Evolutionary conservation across 2,329 filamentous ascomycete species (phyloP).

Genomic region (Ophiosphaerella narmari): DNA sequence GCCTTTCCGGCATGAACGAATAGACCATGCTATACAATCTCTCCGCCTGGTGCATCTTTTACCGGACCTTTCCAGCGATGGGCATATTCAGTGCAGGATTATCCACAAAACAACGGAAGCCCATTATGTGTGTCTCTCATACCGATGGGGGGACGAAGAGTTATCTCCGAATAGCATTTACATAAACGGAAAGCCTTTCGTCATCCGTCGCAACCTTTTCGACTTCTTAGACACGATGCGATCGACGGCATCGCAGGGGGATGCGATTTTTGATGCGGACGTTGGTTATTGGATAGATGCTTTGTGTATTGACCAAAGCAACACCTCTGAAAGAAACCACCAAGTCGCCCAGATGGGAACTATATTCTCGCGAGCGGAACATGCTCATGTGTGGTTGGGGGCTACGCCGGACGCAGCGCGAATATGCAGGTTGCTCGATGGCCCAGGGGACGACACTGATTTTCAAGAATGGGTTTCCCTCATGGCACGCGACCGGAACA

Average conservation of each 20-base stretch:
- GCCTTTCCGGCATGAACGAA: no score
- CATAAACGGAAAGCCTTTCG: slow-evolving; percentile 7
- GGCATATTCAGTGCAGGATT: neutral
- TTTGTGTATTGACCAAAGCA: slow-evolving; percentile 11
- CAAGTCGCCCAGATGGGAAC: slow-evolving; percentile 8
- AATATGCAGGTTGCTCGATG: no score
- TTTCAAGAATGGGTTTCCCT: neutral
- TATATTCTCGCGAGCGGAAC: neutral
- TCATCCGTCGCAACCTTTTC: slow-evolving; percentile 10
- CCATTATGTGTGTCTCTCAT: no score
- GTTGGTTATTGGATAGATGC: slow-evolving; percentile 11
- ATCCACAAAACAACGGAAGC: neutral
- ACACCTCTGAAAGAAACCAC: slow-evolving; percentile 5
- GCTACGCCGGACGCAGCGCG: neutral
- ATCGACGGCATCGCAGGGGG: neutral
- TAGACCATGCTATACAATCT: no score
- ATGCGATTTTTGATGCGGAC: neutral
- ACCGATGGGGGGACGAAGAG: neutral
- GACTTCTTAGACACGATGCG: slow-evolving; percentile 7
- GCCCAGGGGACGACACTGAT: no score
- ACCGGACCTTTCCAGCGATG: neutral
- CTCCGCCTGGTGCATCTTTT: slow-evolving; percentile 1
- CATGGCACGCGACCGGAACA: neutral
- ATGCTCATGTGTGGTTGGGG: neutral
- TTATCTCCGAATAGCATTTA: slow-evolving; percentile 7